These are phyloP conservation scores for Colletotrichum tanaceti DNA, from an alignment of 2,329 filamentous ascomycete species.

Conservation along the genomic window DNA sequence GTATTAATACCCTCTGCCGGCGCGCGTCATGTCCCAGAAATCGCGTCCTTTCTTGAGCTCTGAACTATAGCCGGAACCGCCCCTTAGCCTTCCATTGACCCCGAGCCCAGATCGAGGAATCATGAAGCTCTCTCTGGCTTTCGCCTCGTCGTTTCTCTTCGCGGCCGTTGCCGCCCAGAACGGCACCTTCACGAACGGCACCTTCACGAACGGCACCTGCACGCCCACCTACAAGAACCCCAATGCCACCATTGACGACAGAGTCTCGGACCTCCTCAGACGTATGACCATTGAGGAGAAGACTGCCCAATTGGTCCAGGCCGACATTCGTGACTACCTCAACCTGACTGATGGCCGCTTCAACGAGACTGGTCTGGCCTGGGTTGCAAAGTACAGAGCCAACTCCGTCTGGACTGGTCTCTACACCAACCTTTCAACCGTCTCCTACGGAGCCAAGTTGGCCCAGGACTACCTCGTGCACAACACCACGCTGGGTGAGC, in stretches of 20 bases:
- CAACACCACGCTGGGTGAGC: slow-evolving; percentile 49
- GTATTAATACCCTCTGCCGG: slow-evolving; percentile 41
- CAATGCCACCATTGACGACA: slow-evolving; percentile 69
- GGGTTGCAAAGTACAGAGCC: slow-evolving; percentile 74
- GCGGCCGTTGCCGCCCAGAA: slow-evolving; percentile 45
- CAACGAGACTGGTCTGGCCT: slow-evolving; percentile 74
- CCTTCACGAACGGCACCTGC: slow-evolving; percentile 38
- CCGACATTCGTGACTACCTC: slow-evolving; percentile 80
- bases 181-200: slow-evolving; percentile 35
- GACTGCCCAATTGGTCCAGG: slow-evolving; percentile 74
- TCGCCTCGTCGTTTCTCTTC: slow-evolving; percentile 44
- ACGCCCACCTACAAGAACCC: slow-evolving; percentile 71
- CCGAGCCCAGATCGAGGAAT: slow-evolving; percentile 20
- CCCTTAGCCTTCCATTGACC: slow-evolving; percentile 23
- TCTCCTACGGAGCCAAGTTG: slow-evolving; percentile 70
- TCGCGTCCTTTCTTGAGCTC: slow-evolving; percentile 9
- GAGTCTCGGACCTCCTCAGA: slow-evolving; percentile 74
- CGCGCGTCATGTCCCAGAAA: slow-evolving; percentile 13
- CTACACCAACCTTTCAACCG: slow-evolving; percentile 71
- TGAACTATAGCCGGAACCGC: slow-evolving; percentile 35
- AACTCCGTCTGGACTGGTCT: slow-evolving; percentile 80
- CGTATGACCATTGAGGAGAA: slow-evolving; percentile 83
- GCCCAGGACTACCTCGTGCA: slow-evolving; percentile 77
- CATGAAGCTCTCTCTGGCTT: slow-evolving; percentile 48
- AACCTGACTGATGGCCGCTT: slow-evolving; percentile 74